phyloP scores from a whole-genome alignment of 768 basidiomycete genomes.

The Russula sp. region DNA sequence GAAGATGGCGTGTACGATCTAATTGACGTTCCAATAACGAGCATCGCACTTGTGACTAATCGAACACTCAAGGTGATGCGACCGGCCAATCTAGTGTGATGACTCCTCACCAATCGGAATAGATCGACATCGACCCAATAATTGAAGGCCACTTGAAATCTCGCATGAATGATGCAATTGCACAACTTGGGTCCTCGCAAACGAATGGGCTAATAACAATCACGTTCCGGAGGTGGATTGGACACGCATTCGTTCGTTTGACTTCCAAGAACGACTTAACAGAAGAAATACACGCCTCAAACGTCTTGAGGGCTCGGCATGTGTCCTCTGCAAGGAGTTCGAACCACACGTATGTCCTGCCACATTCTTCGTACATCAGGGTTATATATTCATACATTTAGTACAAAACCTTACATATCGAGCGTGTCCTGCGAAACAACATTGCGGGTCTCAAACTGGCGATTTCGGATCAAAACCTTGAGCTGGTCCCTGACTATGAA shows the following conservation, averaged over 20 bases:
- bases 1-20: slow-evolving; percentile 66
- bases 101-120: slow-evolving; percentile 14
- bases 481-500: slow-evolving; percentile 95
- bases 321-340: slow-evolving; percentile 65
- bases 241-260: slow-evolving; percentile 75
- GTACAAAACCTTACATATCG: slow-evolving; percentile 75
- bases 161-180: slow-evolving; percentile 55
- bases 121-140: slow-evolving; percentile 73
- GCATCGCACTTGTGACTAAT: slow-evolving; percentile 73
- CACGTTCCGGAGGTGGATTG: slow-evolving; percentile 78
- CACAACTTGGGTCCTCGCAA: slow-evolving; percentile 49
- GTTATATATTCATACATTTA: slow-evolving; percentile 37
- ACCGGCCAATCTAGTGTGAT: slow-evolving; percentile 12
- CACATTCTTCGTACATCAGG: background rate
- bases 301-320: slow-evolving; percentile 46
- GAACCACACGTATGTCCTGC: slow-evolving; percentile 62
- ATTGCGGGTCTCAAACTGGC: slow-evolving; percentile 77
- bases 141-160: slow-evolving; percentile 62
- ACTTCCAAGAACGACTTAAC: slow-evolving; percentile 84
- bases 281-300: slow-evolving; percentile 50
- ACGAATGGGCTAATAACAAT: slow-evolving; percentile 53
- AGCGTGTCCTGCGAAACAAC: slow-evolving; percentile 68
- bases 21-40: slow-evolving; percentile 59
- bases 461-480: slow-evolving; percentile 95
- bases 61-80: slow-evolving; percentile 61